Base-by-base conservation (phyloP, 2,329 filamentous ascomycete species). In the Botrytis byssoidea region DNA sequence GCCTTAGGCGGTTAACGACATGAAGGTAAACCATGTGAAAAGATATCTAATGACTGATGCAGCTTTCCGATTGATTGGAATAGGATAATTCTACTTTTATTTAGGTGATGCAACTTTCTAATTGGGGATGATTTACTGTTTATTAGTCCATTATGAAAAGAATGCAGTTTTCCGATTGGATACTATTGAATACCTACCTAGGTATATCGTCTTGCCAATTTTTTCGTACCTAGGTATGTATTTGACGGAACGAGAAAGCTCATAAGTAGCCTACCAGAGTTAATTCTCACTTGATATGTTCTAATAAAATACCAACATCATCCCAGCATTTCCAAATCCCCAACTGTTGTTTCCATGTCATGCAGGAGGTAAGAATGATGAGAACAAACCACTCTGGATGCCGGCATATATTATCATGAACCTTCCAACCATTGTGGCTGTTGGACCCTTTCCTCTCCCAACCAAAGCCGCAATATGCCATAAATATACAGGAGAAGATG, bases 341-440 rank as follows among this genome's bases (percentile, higher is more conserved):
- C 63, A 66, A 48, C 42, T 35, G 29, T 55, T 55, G 35, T 42
- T 57, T 42, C 32, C 59, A 51, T 40, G 46, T 74, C n/a, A 97
- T 35, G 96, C 96, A 60, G 96, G 96, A 8, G 96, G 96, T 67
- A 99, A 86, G 81, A 99, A 99, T 5, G 90, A 94, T 6, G 94
- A 91, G 85, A 94, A 99, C 60, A 99, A 84, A 12, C 89, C 91
- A 0, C 88, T 94, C 81, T 99, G 96, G 61, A 98, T 88, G 48
- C 92, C 82, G 4, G 89, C 93, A 84, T 99, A 99, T 83, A 95
- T 87, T 71, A 94, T 85, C 86, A 95, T 93, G 77, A 90, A 93
- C 59, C 74, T 78, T n/a, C 80, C 75, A 72, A 77, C 32, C 16
- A 59, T 71, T 32, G 72, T 68, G 29, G 70, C 70, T 44, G 67